Evolutionary conservation across 306 rosid genomes (phyloP).

Genomic region (Comarum palustre): DNA sequence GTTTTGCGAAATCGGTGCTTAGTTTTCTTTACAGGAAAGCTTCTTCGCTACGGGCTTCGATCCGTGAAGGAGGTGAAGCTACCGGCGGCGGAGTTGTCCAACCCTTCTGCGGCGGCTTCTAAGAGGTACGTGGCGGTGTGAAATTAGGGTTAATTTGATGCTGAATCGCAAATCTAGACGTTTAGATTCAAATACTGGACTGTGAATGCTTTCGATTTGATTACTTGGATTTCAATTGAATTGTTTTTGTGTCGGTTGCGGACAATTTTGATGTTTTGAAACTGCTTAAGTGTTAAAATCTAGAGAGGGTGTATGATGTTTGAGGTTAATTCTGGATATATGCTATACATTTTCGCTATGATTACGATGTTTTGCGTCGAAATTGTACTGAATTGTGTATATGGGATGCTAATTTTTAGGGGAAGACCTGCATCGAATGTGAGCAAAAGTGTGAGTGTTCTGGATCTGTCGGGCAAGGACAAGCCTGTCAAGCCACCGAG

Average conservation of each 20-base stretch:
- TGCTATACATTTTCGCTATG: background rate
- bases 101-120: slow-evolving; percentile 38
- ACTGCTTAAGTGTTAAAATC: background rate
- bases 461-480: slow-evolving; percentile 75
- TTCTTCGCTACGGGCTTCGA: slow-evolving; percentile 59
- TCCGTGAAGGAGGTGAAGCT: slow-evolving; percentile 52
- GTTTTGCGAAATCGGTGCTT: background rate
- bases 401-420: slow-evolving; percentile 38
- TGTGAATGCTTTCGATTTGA: background rate
- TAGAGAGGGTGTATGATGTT: background rate
- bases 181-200: too few species aligned
- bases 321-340: too few species aligned
- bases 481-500: slow-evolving; percentile 85
- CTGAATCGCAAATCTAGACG: background rate
- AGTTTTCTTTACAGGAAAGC: slow-evolving; percentile 44
- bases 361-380: background rate
- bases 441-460: slow-evolving; percentile 68
- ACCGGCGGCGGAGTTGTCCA: slow-evolving; percentile 31
- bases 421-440: slow-evolving; percentile 50
- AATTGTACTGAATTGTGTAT: background rate
- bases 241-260: background rate
- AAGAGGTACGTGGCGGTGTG: slow-evolving; percentile 42
- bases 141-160: background rate
- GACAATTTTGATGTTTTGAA: background rate
- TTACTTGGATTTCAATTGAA: background rate